These are phyloP conservation scores for Adansonia gregorii DNA, from an alignment of 441 rosid species.

Conservation along the genomic window DNA sequence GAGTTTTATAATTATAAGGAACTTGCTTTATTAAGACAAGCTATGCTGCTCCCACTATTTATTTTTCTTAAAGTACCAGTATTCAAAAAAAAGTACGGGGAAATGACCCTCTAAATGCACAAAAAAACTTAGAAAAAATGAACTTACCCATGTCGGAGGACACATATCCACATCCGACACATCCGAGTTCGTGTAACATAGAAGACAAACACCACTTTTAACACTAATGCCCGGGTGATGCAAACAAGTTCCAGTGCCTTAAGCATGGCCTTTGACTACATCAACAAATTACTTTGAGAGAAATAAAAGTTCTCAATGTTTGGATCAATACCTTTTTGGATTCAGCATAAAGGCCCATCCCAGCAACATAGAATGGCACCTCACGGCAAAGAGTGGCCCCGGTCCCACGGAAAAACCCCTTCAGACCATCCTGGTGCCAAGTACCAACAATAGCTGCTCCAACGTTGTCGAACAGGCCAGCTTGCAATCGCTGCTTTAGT, in stretches of 20 bases:
- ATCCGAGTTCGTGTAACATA: too few species aligned
- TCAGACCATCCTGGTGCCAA: slow-evolving; percentile 90
- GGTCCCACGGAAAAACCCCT: slow-evolving; percentile 98
- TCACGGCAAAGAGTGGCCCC: slow-evolving; percentile 96
- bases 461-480: slow-evolving; percentile 84
- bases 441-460: slow-evolving; percentile 93
- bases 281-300: not conserved
- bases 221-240: not conserved
- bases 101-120: too few species aligned
- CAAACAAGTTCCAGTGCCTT: slow-evolving; percentile 7
- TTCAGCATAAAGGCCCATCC: slow-evolving; percentile 88
- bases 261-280: not conserved
- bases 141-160: too few species aligned
- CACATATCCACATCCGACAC: too few species aligned
- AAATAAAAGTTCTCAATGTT: not conserved
- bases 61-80: too few species aligned
- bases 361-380: slow-evolving; percentile 96
- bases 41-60: too few species aligned
- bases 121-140: too few species aligned
- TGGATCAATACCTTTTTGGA: slow-evolving; percentile 74
- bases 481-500: slow-evolving; percentile 94
- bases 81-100: too few species aligned
- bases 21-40: not conserved
- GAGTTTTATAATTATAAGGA: slow-evolving; percentile 2
- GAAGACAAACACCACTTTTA: not conserved